These are phyloP conservation scores for Rhynchospora pubera DNA, from an alignment of 176 grass and related monocot genomes.

Conservation along the genomic window DNA sequence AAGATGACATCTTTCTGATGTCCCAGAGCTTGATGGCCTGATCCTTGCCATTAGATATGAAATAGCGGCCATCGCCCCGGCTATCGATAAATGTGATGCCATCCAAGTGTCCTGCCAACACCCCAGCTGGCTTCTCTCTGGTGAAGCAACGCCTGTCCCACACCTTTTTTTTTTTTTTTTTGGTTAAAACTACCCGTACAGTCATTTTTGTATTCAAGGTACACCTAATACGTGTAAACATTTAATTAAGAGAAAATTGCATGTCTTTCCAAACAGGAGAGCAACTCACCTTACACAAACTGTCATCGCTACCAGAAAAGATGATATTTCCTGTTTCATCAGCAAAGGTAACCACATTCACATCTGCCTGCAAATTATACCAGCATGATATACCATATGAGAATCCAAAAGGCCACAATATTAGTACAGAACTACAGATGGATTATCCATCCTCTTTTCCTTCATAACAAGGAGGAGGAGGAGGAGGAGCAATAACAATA, in stretches of 20 bases:
- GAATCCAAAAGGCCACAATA: neutral
- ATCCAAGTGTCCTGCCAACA: slow-evolving; percentile 76
- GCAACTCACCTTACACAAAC: slow-evolving; percentile 70
- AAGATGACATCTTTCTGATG: slow-evolving; percentile 77
- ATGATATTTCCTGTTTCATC: slow-evolving; percentile 80
- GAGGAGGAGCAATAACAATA: neutral
- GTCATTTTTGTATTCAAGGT: too few relatives aligned
- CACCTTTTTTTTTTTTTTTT: slow-evolving; percentile 33
- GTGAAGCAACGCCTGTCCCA: slow-evolving; percentile 77
- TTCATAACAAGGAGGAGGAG: neutral
- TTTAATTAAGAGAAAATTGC: neutral
- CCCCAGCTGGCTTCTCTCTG: slow-evolving; percentile 53
- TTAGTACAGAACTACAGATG: too few relatives aligned
- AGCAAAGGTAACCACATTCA: slow-evolving; percentile 80
- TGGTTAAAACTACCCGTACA: neutral
- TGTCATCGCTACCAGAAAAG: slow-evolving; percentile 92
- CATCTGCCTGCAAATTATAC: slow-evolving; percentile 48
- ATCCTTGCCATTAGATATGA: slow-evolving; percentile 96
- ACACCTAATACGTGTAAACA: too few relatives aligned
- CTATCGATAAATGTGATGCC: slow-evolving; percentile 97
- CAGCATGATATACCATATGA: neutral
- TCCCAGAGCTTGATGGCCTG: slow-evolving; percentile 98
- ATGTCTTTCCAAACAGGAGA: neutral
- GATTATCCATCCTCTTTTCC: neutral
- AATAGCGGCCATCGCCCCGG: slow-evolving; percentile 72